Percentiles rank a stretch among this genome's conserved stretches.
Evolutionary conservation across 2,329 filamentous ascomycete genomes (phyloP).

Genomic region (Aureobasidium sp.): DNA sequence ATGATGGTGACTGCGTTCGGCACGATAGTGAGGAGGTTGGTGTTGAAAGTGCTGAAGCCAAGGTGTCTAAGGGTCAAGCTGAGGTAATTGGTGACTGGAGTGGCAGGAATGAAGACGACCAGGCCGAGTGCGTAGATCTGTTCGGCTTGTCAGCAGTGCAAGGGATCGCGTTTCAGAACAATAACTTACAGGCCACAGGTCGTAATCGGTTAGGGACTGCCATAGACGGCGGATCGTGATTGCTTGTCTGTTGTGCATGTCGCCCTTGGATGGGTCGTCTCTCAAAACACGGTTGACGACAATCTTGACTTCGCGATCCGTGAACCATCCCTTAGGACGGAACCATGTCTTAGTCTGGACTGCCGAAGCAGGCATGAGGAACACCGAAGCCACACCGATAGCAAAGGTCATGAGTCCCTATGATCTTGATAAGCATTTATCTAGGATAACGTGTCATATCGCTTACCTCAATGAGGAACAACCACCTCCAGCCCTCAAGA

Average conservation of each 20-base stretch:
- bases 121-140: conserved; percentile 43
- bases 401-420: conserved; percentile 22
- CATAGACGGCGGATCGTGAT: conserved; percentile 43
- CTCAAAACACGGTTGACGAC: conserved; percentile 30
- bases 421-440: conserved; percentile 17
- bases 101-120: conserved; percentile 45
- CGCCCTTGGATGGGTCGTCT: conserved; percentile 47
- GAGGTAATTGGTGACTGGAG: conserved; percentile 45
- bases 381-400: not conserved
- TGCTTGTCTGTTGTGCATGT: conserved; percentile 53
- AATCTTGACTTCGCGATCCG: conserved; percentile 24
- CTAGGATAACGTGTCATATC: conserved; percentile 43
- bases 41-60: conserved; percentile 52
- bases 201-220: conserved; percentile 48
- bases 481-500: conserved; percentile 19
- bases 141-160: conserved; percentile 28
- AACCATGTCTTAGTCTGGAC: conserved; percentile 19
- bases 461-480: conserved; percentile 23
- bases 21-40: conserved; percentile 56
- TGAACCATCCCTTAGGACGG: conserved; percentile 52
- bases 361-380: conserved; percentile 32
- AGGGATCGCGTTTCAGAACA: conserved; percentile 44
- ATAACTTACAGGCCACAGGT: conserved; percentile 38
- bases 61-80: conserved; percentile 49
- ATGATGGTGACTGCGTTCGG: conserved; percentile 28